Evolutionary conservation across 768 basidiomycete species (phyloP).

Genomic region (Xerocomellus chrysenteron): DNA sequence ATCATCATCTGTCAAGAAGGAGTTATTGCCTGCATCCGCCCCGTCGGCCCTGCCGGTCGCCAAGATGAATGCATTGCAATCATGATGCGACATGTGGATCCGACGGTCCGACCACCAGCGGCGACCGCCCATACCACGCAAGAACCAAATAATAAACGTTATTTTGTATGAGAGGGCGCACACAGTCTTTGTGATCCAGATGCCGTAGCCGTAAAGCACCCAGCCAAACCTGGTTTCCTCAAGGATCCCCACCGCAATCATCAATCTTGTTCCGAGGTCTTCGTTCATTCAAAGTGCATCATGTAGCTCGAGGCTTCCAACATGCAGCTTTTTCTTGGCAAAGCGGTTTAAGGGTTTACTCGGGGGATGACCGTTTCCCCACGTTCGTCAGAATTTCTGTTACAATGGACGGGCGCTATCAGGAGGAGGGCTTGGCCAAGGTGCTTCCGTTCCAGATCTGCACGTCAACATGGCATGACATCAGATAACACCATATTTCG

Average conservation of each 20-base stretch:
- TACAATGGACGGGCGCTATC: neutral
- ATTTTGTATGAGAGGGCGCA: neutral
- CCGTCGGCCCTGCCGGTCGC: neutral
- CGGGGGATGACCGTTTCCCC: neutral
- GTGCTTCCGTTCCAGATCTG: conserved; percentile 5
- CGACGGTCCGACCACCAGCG: neutral
- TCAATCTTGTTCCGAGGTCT: neutral
- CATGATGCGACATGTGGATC: neutral
- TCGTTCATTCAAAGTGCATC: neutral
- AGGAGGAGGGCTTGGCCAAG: neutral
- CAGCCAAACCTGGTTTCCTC: neutral
- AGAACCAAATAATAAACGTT: neutral
- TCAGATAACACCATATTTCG: neutral
- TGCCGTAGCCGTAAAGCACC: neutral
- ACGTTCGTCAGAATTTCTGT: neutral
- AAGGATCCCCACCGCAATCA: neutral
- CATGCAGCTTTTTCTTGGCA: neutral
- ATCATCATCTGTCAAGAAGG: neutral
- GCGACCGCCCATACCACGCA: neutral
- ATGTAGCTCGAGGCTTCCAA: neutral
- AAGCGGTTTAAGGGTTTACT: neutral
- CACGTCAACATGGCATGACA: neutral
- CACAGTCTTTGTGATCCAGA: neutral
- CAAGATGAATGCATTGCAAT: neutral
- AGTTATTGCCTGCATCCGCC: neutral